These are phyloP conservation scores for Ganoderma sinense DNA, from an alignment of 1,284 basidiomycete species.

Conservation along the genomic window DNA sequence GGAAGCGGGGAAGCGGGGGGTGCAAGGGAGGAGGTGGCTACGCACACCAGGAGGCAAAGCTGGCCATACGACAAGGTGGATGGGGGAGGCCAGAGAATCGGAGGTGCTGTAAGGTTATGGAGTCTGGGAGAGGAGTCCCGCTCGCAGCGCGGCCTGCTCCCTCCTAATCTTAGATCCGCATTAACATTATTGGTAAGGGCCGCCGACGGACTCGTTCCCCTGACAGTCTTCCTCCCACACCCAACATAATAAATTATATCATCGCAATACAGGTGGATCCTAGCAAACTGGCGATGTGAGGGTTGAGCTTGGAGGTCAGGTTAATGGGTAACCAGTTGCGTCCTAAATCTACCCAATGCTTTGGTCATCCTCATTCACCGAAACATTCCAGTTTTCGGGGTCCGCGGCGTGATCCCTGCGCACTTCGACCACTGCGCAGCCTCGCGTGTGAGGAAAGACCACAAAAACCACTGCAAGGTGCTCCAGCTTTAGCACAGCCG, in stretches of 20 bases:
- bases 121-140: slow-evolving; percentile 22
- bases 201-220: slow-evolving; percentile 27
- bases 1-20: slow-evolving; percentile 1
- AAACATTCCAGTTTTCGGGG: not conserved
- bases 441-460: not conserved
- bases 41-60: slow-evolving; percentile 39
- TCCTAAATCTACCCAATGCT: too few species aligned
- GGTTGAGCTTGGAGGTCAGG: too few species aligned
- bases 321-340: too few species aligned
- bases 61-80: slow-evolving; percentile 29
- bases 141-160: slow-evolving; percentile 18
- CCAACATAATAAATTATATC: not conserved
- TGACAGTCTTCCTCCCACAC: not conserved
- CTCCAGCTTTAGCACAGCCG: not conserved
- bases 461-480: not conserved
- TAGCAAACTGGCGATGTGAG: too few species aligned
- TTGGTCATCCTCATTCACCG: too few species aligned
- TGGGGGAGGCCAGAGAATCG: slow-evolving; percentile 7
- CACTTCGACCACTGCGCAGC: not conserved
- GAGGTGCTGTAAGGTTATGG: slow-evolving; percentile 8
- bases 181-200: slow-evolving; percentile 23
- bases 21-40: slow-evolving; percentile 15
- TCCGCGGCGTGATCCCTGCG: not conserved
- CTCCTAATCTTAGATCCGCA: slow-evolving; percentile 29
- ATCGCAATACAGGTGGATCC: not conserved